Percentiles rank a stretch among this genome's conserved stretches.
Evolutionary conservation across 306 rosid species (phyloP).

Genomic region (Ammopiptanthus mongolicus): DNA sequence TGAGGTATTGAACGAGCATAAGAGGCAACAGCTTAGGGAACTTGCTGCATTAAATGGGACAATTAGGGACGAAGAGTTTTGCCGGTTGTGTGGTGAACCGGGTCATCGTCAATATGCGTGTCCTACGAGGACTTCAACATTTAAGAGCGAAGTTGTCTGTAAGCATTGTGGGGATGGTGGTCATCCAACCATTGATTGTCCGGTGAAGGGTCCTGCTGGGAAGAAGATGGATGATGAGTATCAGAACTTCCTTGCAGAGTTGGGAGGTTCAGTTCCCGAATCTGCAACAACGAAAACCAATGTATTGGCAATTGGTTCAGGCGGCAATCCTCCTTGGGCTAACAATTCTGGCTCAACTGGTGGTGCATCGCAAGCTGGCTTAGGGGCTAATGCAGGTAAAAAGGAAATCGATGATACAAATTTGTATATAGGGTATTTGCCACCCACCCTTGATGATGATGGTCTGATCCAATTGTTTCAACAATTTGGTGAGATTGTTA

Average conservation of each 20-base stretch:
- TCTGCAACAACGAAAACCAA: constrained; percentile 42
- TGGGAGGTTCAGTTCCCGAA: constrained; percentile 64
- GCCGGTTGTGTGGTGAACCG: constrained; percentile 94
- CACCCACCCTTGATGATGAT: constrained; percentile 92
- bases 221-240: constrained; percentile 78
- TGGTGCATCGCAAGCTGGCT: constrained; percentile 51
- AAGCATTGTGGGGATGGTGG: constrained; percentile 99
- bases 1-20: constrained; percentile 95
- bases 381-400: constrained; percentile 62
- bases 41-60: constrained; percentile 97
- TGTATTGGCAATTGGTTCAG: constrained; percentile 63
- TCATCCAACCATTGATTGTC: constrained; percentile 95
- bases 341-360: constrained; percentile 45
- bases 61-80: constrained; percentile 92
- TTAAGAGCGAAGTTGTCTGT: constrained; percentile 88
- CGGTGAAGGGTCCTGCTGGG: constrained; percentile 80
- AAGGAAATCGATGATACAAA: constrained; percentile 94
- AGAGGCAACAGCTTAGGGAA: constrained; percentile 96
- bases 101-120: constrained; percentile 95
- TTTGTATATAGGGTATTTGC: constrained; percentile 92
- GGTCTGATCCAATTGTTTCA: constrained; percentile 78
- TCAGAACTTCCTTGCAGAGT: constrained; percentile 94
- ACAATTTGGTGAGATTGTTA: constrained; percentile 92
- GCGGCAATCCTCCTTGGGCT: constrained; percentile 94
- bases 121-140: constrained; percentile 82